Base-by-base conservation (phyloP, 768 basidiomycete species). In the Dioszegia aurantiaca region DNA sequence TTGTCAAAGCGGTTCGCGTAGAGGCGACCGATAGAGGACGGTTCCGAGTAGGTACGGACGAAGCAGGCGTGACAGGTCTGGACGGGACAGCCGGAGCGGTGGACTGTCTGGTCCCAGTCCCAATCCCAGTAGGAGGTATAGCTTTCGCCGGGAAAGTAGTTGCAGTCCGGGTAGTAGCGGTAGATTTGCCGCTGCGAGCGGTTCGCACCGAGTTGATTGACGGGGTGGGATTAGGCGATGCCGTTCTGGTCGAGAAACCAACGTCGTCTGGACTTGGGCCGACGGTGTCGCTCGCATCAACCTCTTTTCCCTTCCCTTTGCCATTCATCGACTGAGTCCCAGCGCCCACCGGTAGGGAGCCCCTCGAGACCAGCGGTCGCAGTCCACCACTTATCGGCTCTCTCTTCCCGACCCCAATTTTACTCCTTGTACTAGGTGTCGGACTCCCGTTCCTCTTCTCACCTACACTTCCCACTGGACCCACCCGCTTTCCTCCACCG, bases 191-290 rank as follows among this genome's bases (percentile, higher is more conserved):
- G 14, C 68, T 65, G 5, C 37, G 30, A n/a, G 61, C 61, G 6
- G 64, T 63, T 31, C 42, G 53, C 3, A 59, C 36, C 9, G 70
- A 69, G 5, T 33, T 12, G 21, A 60, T 23, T 5, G 67, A 65
- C 1, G 57, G 56, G 8, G 48, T 36, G 14, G 48, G 48, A 10
- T 36, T 49, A 19, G 48, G 48, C 23, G 48, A 49, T 11, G n/a
- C 30, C n/a, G 48, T n/a, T 4, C 41, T 9, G 4, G 36, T 26
- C 14, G n/a, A 11, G 21, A 39, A 17, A 27, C 37, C 28, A 4
- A 28, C 12, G 26, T 30, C 37, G 17, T 37, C 24, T n/a, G n/a
- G n/a, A n/a, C n/a, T n/a, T n/a, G n/a, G n/a, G 19, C 52, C 33
- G 23, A 8, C 19, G 36, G 11, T 14, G 24, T 8, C 46, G 2